Percentiles rank a stretch among this genome's conserved stretches.
Evolutionary conservation across 1,139 yeast genomes (phyloP).

Genomic region (Hansenula lynferdii): DNA sequence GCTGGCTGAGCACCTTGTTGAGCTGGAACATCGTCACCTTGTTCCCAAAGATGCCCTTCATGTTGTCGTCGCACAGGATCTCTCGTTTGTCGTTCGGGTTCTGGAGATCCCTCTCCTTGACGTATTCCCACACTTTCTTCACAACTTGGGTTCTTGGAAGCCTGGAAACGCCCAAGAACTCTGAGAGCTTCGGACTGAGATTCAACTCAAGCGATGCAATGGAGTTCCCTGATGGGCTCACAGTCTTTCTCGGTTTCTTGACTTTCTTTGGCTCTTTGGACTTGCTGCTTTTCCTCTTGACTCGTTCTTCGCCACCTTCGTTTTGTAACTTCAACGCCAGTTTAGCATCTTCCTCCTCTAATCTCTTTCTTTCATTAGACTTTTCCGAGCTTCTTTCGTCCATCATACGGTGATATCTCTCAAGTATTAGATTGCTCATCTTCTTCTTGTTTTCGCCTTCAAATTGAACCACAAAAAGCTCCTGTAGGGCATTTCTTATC

Average conservation of each 20-base stretch:
- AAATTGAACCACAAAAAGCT: slow-evolving; percentile 55
- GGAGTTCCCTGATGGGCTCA: slow-evolving; percentile 10
- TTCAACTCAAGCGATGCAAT: slow-evolving; percentile 25
- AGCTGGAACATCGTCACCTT: slow-evolving; percentile 60
- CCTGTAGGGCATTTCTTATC: slow-evolving; percentile 67
- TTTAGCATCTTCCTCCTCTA: slow-evolving; percentile 26
- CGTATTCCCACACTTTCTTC: slow-evolving; percentile 68
- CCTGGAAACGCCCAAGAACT: slow-evolving; percentile 38
- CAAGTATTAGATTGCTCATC: slow-evolving; percentile 57
- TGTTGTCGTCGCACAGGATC: slow-evolving; percentile 62
- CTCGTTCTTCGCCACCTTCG: slow-evolving; percentile 8
- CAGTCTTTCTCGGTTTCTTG: slow-evolving; percentile 9
- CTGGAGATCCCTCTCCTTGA: slow-evolving; percentile 59
- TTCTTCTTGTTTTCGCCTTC: slow-evolving; percentile 42
- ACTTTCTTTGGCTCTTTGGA: slow-evolving; percentile 6
- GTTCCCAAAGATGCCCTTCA: slow-evolving; percentile 56
- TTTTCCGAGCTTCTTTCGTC: slow-evolving; percentile 33
- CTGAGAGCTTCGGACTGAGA: slow-evolving; percentile 47
- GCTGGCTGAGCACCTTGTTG: slow-evolving; percentile 57
- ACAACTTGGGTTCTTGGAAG: slow-evolving; percentile 69
- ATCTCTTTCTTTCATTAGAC: slow-evolving; percentile 22
- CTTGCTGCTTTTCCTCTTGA: slow-evolving; percentile 7
- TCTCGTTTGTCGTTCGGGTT: slow-evolving; percentile 65
- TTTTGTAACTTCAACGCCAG: slow-evolving; percentile 20
- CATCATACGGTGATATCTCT: slow-evolving; percentile 47